Percentiles rank a stretch among this genome's conserved stretches.
Conservation (phyloP, 768 basidiomycete genomes). For the Phylloporus sp. region DNA sequence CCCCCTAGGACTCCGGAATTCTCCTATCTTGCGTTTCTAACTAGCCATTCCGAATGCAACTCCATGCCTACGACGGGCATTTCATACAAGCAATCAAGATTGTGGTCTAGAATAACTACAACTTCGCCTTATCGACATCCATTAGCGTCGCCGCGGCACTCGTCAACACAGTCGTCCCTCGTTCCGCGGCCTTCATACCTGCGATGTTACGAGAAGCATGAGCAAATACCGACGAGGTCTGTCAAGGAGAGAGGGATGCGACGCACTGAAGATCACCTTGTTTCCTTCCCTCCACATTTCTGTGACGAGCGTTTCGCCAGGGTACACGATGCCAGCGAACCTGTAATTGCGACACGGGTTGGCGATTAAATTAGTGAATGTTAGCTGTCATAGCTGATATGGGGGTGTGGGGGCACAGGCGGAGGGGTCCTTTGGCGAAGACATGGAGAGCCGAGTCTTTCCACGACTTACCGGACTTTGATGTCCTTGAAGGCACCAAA, state of each 20-base stretch:
- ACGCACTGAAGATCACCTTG: constrained; percentile 89
- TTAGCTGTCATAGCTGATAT: background rate
- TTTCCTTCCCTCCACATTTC: constrained; percentile 97
- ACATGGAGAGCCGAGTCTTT: background rate
- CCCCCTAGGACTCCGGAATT: background rate
- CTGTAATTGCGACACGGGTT: constrained; percentile 30
- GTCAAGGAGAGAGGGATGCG: background rate
- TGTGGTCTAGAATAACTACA: constrained; percentile 33
- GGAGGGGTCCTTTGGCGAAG: background rate
- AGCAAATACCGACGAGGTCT: background rate
- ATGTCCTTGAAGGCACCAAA: constrained; percentile 89
- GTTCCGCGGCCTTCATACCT: constrained; percentile 90
- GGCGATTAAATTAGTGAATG: background rate
- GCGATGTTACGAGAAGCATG: background rate
- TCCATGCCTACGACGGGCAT: background rate
- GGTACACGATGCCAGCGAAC: constrained; percentile 89
- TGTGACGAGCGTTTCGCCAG: constrained; percentile 92
- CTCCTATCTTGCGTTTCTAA: background rate
- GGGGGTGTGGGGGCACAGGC: background rate
- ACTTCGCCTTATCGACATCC: constrained; percentile 53
- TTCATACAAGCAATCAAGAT: background rate
- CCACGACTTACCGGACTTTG: constrained; percentile 74
- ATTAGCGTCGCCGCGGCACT: constrained; percentile 78
- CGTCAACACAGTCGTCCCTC: constrained; percentile 64
- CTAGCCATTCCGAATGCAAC: background rate